These are phyloP conservation scores for Mrakia gelida DNA, from an alignment of 768 basidiomycete species.

Conservation along the genomic window DNA sequence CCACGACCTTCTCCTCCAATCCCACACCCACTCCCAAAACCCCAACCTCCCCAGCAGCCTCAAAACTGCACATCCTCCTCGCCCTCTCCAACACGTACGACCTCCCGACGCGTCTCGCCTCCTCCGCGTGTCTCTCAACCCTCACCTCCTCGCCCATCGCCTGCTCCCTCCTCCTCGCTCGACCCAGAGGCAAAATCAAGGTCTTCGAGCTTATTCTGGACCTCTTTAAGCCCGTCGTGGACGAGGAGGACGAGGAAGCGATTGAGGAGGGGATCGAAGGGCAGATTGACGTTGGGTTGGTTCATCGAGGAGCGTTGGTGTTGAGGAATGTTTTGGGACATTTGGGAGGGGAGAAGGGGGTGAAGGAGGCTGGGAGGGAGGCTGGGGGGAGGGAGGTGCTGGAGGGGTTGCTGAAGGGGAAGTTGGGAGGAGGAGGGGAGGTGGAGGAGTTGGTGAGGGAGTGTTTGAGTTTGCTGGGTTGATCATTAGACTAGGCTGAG, in stretches of 20 bases:
- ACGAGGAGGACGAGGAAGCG: constrained; percentile 43
- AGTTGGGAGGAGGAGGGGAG: constrained; percentile 1
- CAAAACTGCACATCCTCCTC: constrained; percentile 67
- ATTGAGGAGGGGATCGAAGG: not conserved
- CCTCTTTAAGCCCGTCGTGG: constrained; percentile 22
- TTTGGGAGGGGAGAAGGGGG: not conserved
- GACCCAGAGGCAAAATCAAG: constrained; percentile 36
- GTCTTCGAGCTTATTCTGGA: constrained; percentile 5
- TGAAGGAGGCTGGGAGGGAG: not conserved
- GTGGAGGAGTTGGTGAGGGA: constrained; percentile 12
- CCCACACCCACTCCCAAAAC: too few relatives aligned
- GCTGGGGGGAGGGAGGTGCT: constrained; percentile 7
- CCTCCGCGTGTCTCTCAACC: constrained; percentile 81
- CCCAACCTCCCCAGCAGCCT: constrained; percentile 29
- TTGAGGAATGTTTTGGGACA: not conserved
- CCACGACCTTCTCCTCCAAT: not conserved
- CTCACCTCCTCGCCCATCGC: constrained; percentile 54
- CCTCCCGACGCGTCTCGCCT: constrained; percentile 75
- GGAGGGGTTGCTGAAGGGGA: not conserved
- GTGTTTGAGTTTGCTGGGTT: constrained; percentile 1
- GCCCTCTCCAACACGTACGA: constrained; percentile 86
- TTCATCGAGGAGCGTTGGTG: not conserved
- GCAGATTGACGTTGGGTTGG: not conserved
- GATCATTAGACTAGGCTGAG: not conserved
- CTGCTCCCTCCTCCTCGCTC: constrained; percentile 15